Evolutionary conservation across 2,329 filamentous ascomycete genomes (phyloP).

Genomic region (Sporothrix sp.): DNA sequence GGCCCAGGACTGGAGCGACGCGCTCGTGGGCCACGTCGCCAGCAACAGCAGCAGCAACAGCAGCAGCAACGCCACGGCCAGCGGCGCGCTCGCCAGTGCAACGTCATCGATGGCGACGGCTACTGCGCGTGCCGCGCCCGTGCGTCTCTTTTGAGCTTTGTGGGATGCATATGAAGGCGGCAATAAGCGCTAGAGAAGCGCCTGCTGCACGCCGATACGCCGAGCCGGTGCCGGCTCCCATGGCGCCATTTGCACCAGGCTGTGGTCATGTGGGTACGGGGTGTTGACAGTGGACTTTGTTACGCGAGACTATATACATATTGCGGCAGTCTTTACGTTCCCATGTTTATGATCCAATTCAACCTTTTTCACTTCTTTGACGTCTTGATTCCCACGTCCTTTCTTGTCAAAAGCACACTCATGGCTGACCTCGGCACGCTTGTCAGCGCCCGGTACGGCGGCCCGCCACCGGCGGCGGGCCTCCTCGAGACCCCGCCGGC

Average conservation of each 20-base stretch:
- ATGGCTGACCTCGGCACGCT: conserved; percentile 1
- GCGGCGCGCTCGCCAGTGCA: not conserved
- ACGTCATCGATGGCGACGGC: not conserved
- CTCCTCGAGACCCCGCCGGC: not conserved
- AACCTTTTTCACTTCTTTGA: not conserved
- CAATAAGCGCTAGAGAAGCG: not conserved
- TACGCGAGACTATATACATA: too few relatives aligned
- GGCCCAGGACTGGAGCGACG: conserved; percentile 9
- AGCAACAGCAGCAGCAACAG: not conserved
- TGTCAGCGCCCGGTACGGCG: conserved; percentile 4
- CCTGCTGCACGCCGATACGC: not conserved
- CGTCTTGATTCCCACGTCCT: too few relatives aligned
- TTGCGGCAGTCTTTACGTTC: too few relatives aligned
- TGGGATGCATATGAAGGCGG: too few relatives aligned
- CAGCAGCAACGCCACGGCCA: not conserved
- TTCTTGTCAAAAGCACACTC: too few relatives aligned
- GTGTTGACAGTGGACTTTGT: too few relatives aligned
- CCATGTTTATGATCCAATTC: too few relatives aligned
- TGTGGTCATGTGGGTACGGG: too few relatives aligned
- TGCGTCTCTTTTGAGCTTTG: not conserved
- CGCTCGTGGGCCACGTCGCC: not conserved
- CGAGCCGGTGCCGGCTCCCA: not conserved
- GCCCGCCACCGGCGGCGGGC: too few relatives aligned
- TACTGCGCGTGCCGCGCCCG: not conserved
- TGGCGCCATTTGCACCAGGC: not conserved